Evolutionary conservation across 78 protist genomes (phyloP), one percentile per base, ranked within the genome.

Genomic region (Ministeria vibrans): DNA sequence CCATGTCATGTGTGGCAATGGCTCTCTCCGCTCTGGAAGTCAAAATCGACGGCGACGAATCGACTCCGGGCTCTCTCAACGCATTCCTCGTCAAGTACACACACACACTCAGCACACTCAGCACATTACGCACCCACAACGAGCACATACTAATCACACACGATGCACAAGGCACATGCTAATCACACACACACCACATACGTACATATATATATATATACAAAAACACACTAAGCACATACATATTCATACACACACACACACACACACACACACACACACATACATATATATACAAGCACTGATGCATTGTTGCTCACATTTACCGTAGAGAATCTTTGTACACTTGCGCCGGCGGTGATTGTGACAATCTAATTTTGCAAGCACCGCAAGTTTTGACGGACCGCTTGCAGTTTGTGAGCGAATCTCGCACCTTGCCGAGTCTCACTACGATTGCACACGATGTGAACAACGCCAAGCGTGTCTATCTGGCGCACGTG

Each of bases 1-100:
- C 79, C 66, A 75, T 75, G 79, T 61, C 72, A 22, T 39, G 79
- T 28, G n/a, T 75, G 22, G 15, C 79, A 25, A 75, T 75, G 79
- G 79, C 79, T 28, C 45, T 75, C 36, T 1, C 41, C 20, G 41
- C 41, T 5, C 45, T 9, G 36, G 30, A 39, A 41, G 13, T 20
- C 32, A 41, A 28, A 25, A 6, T 55, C 36, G 34, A 45, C 1
- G 61, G 61, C 53, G 34, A 9, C 2, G 9, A 45, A 4, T 41
- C 1, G 44, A 63, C 66, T 22, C 11, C 32, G 66, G 6, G 6
- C 7, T 22, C 18, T 51, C 59, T 11, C 18, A 51, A 20, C n/a
- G 59, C 18, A 20, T 11, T 51, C 18, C 59, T 51, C 59, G 18
- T 51, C 59, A 11, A 18, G 59, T 18, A 20, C n/a, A 4, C 66